Conservation (phyloP, 176 grass and related monocot species). For the Zea mays region Zm-B73-REFERENCE-NAM-5.0 NC_050096.1:192175001-192175500, state of each 20-base stretch:
- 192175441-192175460: not conserved
- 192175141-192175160: not conserved
- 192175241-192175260: not conserved
- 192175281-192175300: not conserved
- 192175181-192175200: not conserved
- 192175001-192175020: not conserved
- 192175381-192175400: too few relatives aligned
- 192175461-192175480: not conserved
- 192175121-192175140: not conserved
- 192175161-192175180: not conserved
- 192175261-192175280: not conserved
- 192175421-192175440: not conserved
- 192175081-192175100: not conserved
- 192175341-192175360: not conserved
- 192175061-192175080: not conserved
- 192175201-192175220: not conserved
- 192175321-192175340: not conserved
- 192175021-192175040: not conserved
- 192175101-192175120: constrained; percentile 3
- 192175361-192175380: not conserved
- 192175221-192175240: constrained; percentile 16
- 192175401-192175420: not conserved
- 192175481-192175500: not conserved
- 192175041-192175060: not conserved
- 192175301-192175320: too few relatives aligned